Evolutionary conservation across 768 basidiomycete species (phyloP), one percentile per base, ranked within the genome.

Genomic region (Krasilnikovozyma curviuscula): DNA sequence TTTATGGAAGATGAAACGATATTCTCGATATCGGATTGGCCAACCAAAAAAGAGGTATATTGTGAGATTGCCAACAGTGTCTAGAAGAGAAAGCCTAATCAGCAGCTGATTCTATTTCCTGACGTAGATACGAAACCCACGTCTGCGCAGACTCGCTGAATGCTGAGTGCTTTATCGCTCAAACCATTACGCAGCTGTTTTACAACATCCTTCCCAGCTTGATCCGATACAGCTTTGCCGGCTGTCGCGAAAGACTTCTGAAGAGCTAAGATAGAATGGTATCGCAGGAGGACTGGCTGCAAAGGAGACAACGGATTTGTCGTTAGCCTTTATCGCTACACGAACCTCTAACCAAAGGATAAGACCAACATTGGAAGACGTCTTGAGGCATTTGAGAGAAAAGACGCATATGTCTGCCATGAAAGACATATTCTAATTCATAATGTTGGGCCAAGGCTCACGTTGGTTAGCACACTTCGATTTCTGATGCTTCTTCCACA

Each of bases 361-460:
- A 28, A 8, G 16, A 9, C 24, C 23, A 44, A 50, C 37, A 53
- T 47, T 44, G 27, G 50, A 50, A 27, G 78, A 75, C 52, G 74
- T 59, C 48, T 63, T 80, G 55, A 73, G 71, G 0, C 78, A 73
- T 61, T 77, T 84, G 35, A 83, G 63, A 0, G 78, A 69, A 0
- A 76, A 68, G 1, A 70, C 67, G 18, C 75, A 67, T 29, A 89
- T 81, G 60, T 97, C 91, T 25, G 78, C 73, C 76, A 89, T 80
- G 56, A 88, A 81, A 0, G 88, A 93, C 88, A 95, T 91, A 61
- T 88, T 77, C 84, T 97, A 54, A 1, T n/a, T n/a, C n/a, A n/a
- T n/a, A n/a, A n/a, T n/a, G n/a, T n/a, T n/a, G n/a, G n/a, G n/a
- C n/a, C n/a, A n/a, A n/a, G n/a, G n/a, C n/a, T n/a, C n/a, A n/a